Percentiles rank a stretch among this genome's conserved stretches.
Conservation (phyloP, 371 early-diverging fungal species). For the Funneliformis caledonium region DNA sequence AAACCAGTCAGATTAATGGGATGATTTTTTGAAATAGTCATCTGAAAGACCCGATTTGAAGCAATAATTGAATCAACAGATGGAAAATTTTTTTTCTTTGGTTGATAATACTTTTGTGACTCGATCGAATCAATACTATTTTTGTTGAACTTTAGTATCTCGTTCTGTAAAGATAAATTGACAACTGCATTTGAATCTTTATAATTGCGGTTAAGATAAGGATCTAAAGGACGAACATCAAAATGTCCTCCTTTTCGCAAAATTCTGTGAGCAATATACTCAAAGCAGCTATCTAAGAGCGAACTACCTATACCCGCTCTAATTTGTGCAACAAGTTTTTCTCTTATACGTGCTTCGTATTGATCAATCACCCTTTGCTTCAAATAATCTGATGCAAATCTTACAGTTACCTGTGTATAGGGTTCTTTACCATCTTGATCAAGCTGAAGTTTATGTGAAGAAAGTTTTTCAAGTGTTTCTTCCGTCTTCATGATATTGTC, state of each 20-base stretch:
- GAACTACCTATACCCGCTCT: slow-evolving; percentile 10
- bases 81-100: not conserved
- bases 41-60: slow-evolving; percentile 21
- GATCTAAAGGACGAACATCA: slow-evolving; percentile 25
- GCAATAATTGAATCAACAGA: slow-evolving; percentile 28
- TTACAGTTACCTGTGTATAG: slow-evolving; percentile 4
- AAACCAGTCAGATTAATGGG: slow-evolving; percentile 23
- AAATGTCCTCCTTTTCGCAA: slow-evolving; percentile 19
- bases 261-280: slow-evolving; percentile 7
- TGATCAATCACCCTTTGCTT: not conserved
- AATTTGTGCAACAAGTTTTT: slow-evolving; percentile 10
- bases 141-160: not conserved
- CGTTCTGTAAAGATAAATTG: not conserved
- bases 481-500: too few relatives aligned
- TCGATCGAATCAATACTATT: not conserved
- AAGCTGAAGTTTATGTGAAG: not conserved
- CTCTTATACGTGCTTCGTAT: slow-evolving; percentile 7
- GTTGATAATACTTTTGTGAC: not conserved
- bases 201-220: too few relatives aligned
- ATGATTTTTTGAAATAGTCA: not conserved
- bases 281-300: not conserved
- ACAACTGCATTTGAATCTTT: not conserved
- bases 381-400: slow-evolving; percentile 25
- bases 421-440: not conserved
- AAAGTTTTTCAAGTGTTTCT: too few relatives aligned